Base-by-base conservation (phyloP, 495 filamentous ascomycete species). In the Amphirosellinia nigrospora region DNA sequence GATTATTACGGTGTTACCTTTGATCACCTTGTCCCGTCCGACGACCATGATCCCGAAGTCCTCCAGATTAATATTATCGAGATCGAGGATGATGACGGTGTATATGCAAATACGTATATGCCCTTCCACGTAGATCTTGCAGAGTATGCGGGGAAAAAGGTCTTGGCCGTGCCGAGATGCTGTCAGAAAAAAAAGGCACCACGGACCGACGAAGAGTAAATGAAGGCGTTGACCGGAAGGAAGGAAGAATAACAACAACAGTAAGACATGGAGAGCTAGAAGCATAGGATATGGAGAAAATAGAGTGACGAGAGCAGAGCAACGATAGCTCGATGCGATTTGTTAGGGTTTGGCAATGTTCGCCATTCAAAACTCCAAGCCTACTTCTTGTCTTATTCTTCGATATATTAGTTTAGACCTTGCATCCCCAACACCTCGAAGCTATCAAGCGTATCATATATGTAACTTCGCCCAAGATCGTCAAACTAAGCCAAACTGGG, bases 1-100 rank as follows among this genome's bases (percentile, higher is more conserved):
- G 79, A 82, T 69, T 80, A 80, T 61, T 82, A 81, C 71, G 78
- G 79, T 21, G 74, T 82, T 21, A 80, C 77, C 67, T 82, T 82
- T 64, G 79, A 82, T 68, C 76, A 82, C 66, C 75, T 79, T 64
- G 74, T 80, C 26, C 76, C 75, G 26, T 48, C 64, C 26, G 73
- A 78, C 53, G 75, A 82, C 60, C 36, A 32, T 48, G 55, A 78
- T 58, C 79, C 77, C 13, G 77, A 81, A 59, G 78, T 82, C 10
- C 68, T 82, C 26, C 66, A 70, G 39, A 71, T 73, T 43, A 73
- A 73, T 43, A 73, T 73, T 50, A 41, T 73, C 21, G 72, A 73
- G 72, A 43, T 77, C 52, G 74, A 77, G 7, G 70, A 78, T 16
- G 79, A 79, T 52, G 43, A 60, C 19, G 80, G 75, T 13, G 72